Conservation (phyloP, 2,329 filamentous ascomycete genomes). For the Sordariomycetes sp. region DNA sequence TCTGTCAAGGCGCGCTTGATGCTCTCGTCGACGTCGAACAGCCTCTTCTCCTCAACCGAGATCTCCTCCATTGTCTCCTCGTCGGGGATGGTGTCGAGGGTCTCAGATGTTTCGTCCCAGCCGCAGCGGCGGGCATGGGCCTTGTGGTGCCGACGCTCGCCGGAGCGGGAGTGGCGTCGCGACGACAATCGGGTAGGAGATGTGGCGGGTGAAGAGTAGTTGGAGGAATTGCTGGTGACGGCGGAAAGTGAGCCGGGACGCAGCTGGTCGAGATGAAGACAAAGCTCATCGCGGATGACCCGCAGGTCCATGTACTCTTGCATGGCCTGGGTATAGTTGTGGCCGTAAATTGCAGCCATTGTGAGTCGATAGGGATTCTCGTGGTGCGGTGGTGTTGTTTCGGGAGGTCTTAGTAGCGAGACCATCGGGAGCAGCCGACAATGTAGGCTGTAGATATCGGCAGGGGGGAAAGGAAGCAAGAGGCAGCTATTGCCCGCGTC, state of each 20-base stretch:
- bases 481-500: too few relatives aligned
- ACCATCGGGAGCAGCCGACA: too few relatives aligned
- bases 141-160: conserved; percentile 13
- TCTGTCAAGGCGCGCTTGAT: conserved; percentile 54
- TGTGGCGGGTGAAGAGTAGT: conserved; percentile 43
- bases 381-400: conserved; percentile 12
- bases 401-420: conserved; percentile 19
- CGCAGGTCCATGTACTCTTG: conserved; percentile 46
- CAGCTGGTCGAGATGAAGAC: conserved; percentile 40
- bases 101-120: conserved; percentile 15
- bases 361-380: conserved; percentile 12
- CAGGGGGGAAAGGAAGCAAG: too few relatives aligned
- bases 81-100: conserved; percentile 32
- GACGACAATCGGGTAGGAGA: conserved; percentile 50
- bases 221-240: conserved; percentile 23
- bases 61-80: conserved; percentile 39
- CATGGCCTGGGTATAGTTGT: conserved; percentile 36
- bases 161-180: conserved; percentile 27
- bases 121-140: conserved; percentile 21
- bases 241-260: conserved; percentile 26
- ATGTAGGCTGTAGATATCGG: too few relatives aligned
- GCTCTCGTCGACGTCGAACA: conserved; percentile 48
- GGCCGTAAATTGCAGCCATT: conserved; percentile 16
- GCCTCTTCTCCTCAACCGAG: conserved; percentile 40
- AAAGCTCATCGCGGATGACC: conserved; percentile 44